phyloP scores from a whole-genome alignment of 2,329 filamentous ascomycete species.

The Tolypocladium album region DNA sequence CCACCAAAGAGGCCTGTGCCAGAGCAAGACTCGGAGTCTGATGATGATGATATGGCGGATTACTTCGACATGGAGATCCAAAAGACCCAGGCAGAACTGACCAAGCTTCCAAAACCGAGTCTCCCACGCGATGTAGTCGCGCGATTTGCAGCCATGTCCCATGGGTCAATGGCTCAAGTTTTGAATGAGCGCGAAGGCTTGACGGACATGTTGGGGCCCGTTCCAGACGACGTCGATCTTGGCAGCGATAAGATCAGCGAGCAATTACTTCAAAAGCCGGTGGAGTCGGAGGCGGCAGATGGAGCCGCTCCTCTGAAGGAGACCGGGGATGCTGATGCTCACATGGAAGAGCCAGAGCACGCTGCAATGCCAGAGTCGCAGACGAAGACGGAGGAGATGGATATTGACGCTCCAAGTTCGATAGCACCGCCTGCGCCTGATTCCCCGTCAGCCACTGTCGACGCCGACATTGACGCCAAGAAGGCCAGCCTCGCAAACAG shows the following conservation, averaged over 20 bases:
- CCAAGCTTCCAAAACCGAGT: slow-evolving; percentile 31
- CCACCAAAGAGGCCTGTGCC: slow-evolving; percentile 23
- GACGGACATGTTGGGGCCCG: slow-evolving; percentile 29
- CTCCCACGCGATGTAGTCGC: slow-evolving; percentile 29
- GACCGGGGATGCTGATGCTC: background rate
- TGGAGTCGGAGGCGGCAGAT: background rate
- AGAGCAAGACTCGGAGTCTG: slow-evolving; percentile 32
- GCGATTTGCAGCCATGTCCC: slow-evolving; percentile 35
- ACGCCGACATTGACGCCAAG: background rate
- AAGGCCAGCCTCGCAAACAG: background rate
- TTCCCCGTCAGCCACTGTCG: background rate
- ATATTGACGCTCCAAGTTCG: slow-evolving; percentile 18
- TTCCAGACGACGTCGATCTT: slow-evolving; percentile 6
- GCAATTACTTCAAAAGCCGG: background rate
- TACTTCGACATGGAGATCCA: slow-evolving; percentile 43
- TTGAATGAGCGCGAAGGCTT: slow-evolving; percentile 33
- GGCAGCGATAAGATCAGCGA: background rate
- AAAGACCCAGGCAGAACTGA: slow-evolving; percentile 38
- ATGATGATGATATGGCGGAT: slow-evolving; percentile 48
- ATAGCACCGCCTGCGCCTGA: slow-evolving; percentile 5
- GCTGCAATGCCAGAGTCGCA: slow-evolving; percentile 13
- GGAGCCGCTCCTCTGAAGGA: background rate
- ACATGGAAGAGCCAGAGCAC: slow-evolving; percentile 4
- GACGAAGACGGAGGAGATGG: slow-evolving; percentile 31
- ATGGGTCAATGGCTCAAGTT: slow-evolving; percentile 37